Base-by-base conservation (phyloP, 805 yeast genomes). In the Candida quercuum region DNA sequence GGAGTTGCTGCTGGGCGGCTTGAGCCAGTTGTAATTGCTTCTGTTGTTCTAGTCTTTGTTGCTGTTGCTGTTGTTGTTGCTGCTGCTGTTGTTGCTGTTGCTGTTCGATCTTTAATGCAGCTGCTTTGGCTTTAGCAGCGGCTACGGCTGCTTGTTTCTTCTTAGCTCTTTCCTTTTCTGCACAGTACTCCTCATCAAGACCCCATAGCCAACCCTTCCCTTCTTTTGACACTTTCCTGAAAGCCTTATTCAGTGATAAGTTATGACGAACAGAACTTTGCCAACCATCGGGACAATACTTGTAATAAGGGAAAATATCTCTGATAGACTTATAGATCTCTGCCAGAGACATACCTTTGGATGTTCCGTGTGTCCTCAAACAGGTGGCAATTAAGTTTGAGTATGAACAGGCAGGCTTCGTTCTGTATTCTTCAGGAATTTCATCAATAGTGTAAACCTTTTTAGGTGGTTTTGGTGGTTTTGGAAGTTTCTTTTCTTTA, bases 141-240 rank as follows among this genome's bases (percentile, higher is more conserved):
- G 84, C 81, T 37, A 71, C 68, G 50, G 79, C 85, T 38, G 78
- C 75, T 56, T 78, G 83, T 36, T 75, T 76, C 57, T 77, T 75
- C 60, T 85, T 76, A 33, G 72, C 78, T 43, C 72, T 76, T 54
- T 89, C 97, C 60, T 85, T 77, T 49, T 88, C 96, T 16, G 80
- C 80, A 40, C 85, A 76, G 45, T 81, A 86, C 42, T 78, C 82
- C 43, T 87, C 95, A 62, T 93, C 96, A 28, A 93, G 66, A 4
- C 91, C 91, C 95, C 96, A 91, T 22, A 86, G 64, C 94, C 95
- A 89, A 40, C 95, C 96, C 57, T 84, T 84, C n/a, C 94, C 93
- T 49, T 85, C 93, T 42, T 83, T 81, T 27, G 87, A 78, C 13
- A 84, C 81, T 53, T 84, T 84, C 37, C 76, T 71, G 64, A 91